Evolutionary conservation across 2,329 filamentous ascomycete species (phyloP).

Genomic region (Sarocladium oryzae): DNA sequence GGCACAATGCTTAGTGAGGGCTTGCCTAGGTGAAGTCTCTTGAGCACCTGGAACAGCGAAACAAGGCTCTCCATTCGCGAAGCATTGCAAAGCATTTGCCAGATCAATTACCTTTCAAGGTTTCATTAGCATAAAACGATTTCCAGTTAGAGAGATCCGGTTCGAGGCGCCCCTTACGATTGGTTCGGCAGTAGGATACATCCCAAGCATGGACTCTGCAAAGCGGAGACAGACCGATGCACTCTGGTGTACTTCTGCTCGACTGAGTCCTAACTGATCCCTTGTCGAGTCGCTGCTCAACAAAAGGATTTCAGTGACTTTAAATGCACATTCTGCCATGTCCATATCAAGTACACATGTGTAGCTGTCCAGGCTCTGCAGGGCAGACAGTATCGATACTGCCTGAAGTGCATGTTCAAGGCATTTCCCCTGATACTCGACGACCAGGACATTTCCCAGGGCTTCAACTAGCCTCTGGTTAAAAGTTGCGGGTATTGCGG

Average conservation of each 20-base stretch:
- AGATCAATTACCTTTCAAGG: conserved; percentile 4
- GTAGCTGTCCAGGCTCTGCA: background rate
- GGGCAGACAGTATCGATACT: conserved; percentile 1
- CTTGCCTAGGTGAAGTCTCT: background rate
- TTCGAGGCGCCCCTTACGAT: background rate
- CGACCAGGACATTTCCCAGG: background rate
- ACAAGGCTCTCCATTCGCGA: background rate
- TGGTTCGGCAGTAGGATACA: background rate
- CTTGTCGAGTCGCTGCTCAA: background rate
- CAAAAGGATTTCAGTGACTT: conserved; percentile 1
- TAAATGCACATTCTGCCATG: conserved; percentile 9
- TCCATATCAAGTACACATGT: conserved; percentile 6
- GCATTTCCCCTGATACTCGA: conserved; percentile 5
- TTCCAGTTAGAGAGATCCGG: no score
- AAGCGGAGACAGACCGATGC: background rate
- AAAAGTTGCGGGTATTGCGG: background rate
- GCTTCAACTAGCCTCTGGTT: background rate
- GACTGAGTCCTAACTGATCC: background rate
- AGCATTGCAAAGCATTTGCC: background rate
- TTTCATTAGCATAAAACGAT: no score
- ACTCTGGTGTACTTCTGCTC: background rate
- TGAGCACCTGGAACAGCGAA: background rate
- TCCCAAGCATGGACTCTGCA: background rate
- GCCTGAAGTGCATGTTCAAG: background rate
- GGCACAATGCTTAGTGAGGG: conserved; percentile 6